These are phyloP conservation scores for Aspergillus sp. DNA, from an alignment of 2,329 filamentous ascomycete genomes.

Conservation along the genomic window DNA sequence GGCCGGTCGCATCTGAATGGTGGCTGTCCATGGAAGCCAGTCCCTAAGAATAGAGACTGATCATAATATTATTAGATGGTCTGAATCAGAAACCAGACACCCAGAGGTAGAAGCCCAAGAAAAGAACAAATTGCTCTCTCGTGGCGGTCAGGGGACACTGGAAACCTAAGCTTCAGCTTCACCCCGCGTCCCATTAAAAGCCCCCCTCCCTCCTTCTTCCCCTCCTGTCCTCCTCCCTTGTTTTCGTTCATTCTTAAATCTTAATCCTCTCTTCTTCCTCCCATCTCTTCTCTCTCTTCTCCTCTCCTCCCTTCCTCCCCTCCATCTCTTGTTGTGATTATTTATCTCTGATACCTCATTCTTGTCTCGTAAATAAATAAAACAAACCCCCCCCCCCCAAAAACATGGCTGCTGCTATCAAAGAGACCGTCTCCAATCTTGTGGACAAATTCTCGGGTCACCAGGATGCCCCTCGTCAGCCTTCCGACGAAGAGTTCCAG, in stretches of 20 bases:
- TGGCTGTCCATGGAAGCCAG: neutral
- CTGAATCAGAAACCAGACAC: constrained; percentile 2
- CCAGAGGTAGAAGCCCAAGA: neutral
- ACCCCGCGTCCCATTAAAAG: constrained; percentile 19
- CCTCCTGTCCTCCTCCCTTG: neutral
- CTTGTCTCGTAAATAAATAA: neutral
- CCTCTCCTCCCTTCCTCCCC: neutral
- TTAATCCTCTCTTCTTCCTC: neutral
- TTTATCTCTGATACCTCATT: neutral
- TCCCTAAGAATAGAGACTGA: neutral
- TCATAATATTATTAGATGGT: neutral
- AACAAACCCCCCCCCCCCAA: neutral
- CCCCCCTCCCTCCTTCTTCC: constrained; percentile 1
- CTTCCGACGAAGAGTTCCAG: constrained; percentile 65
- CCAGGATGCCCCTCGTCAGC: constrained; percentile 45
- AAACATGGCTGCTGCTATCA: constrained; percentile 42
- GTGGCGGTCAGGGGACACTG: neutral
- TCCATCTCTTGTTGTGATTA: neutral
- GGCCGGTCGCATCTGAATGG: neutral
- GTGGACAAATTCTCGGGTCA: constrained; percentile 48
- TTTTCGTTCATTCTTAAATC: neutral
- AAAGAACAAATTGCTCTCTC: neutral
- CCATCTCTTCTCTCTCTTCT: neutral
- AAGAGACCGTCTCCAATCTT: constrained; percentile 49
- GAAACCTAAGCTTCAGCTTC: constrained; percentile 21